phyloP scores from a whole-genome alignment of 2,329 filamentous ascomycete genomes.

The Ustilaginoidea virens region DNA sequence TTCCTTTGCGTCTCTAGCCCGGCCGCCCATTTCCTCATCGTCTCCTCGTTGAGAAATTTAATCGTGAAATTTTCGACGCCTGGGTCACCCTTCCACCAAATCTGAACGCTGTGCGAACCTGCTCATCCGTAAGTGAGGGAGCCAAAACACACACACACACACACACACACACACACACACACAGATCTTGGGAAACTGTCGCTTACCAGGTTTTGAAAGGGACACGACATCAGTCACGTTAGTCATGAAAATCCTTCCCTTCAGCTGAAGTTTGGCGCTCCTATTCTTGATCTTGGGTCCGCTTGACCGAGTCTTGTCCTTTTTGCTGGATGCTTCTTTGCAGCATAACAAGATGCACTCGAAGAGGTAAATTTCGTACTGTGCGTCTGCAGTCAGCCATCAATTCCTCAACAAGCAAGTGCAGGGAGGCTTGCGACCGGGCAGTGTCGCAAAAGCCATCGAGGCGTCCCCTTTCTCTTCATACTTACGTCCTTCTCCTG shows the following conservation, averaged over 20 bases:
- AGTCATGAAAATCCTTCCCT: conserved; percentile 97
- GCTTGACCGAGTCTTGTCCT: conserved; percentile 42
- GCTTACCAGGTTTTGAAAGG: conserved; percentile 72
- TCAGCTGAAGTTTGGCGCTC: conserved; percentile 77
- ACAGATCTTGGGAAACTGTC: no score
- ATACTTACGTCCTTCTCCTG: conserved; percentile 71
- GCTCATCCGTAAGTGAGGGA: conserved; percentile 16
- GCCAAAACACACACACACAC: no score
- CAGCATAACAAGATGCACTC: conserved; percentile 91
- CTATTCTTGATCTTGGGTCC: conserved; percentile 44
- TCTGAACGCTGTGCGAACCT: conserved; percentile 92
- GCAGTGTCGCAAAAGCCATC: no score
- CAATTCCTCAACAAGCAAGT: conserved; percentile 4
- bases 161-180: no score
- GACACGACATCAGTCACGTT: conserved; percentile 94
- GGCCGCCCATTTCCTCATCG: conserved; percentile 80
- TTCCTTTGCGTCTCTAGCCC: conserved; percentile 66
- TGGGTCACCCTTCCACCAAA: conserved; percentile 96
- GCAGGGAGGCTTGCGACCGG: no score
- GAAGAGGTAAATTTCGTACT: conserved; percentile 98
- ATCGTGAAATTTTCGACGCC: conserved; percentile 95
- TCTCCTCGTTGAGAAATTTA: conserved; percentile 80
- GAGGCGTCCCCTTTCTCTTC: no score
- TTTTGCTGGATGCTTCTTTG: conserved; percentile 78
- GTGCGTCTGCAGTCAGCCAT: conserved; percentile 5